Base-by-base conservation (phyloP, 2,329 filamentous ascomycete genomes). In the Xylaria sp. region DNA sequence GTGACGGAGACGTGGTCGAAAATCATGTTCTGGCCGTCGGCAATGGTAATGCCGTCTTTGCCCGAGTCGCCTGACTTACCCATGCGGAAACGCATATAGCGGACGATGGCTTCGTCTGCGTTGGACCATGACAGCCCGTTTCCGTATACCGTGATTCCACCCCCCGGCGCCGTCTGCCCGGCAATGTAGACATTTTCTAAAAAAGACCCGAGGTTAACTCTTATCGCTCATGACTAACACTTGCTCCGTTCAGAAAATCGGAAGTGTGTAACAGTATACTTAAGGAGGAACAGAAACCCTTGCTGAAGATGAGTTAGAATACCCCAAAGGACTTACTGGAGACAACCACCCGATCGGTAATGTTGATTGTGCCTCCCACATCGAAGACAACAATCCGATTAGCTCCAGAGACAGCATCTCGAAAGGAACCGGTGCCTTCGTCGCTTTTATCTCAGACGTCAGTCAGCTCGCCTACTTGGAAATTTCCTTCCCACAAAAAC, bases 51-150 rank as follows among this genome's bases (percentile, higher is more conserved):
- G 1, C 81, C 86, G 67, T 87, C 85, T 72, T 89, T 88, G 8
- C 85, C 85, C 2, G 81, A 82, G n/a, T 69, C 62, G 4, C 85
- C 85, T 7, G 80, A 77, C 58, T 81, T 84, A 41, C 86, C 86
- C 84, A 87, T 87, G 31, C 85, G 83, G 63, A 88, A 83, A 20
- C 85, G 82, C 23, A 88, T 81, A 74, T 88, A 87, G n/a, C 86
- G 82, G 39, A 87, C 82, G 67, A 88, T 87, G 34, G 83, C 80
- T 51, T 87, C 82, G 73, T 87, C 78, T 8, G 85, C 84, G 54
- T 86, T 85, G 3, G 83, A 85, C 71, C 84, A 86, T 1, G 83
- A 85, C 80, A 82, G 82, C 1, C 85, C 84, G 70, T 87, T 86
- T n/a, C 86, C 86, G 67, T 87, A 87, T 0, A 86, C 81, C 1